Percentiles rank a stretch among this genome's conserved stretches.
phyloP scores from a whole-genome alignment of 192 early-diverging fungal genomes.

The Linderina pennispora region DNA sequence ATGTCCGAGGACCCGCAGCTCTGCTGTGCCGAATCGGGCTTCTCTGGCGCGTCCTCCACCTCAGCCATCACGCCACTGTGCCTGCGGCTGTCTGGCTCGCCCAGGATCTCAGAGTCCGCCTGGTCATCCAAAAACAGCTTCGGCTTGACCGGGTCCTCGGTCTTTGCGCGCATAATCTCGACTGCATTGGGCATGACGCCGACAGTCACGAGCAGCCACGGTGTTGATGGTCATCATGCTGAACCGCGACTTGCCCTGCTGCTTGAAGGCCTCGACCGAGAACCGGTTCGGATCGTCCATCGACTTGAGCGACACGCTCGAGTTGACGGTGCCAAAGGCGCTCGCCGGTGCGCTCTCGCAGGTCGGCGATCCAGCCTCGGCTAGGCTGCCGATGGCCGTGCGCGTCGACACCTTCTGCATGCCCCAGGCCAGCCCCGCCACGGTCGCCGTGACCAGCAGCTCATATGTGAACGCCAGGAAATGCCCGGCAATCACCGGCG shows the following conservation, averaged over 20 bases:
- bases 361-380: no score
- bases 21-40: no score
- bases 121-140: slow-evolving; percentile 19
- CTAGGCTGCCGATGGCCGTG: slow-evolving; percentile 34
- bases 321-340: no score
- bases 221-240: neutral
- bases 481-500: slow-evolving; percentile 28
- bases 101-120: no score
- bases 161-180: slow-evolving; percentile 31
- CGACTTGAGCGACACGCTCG: slow-evolving; percentile 7
- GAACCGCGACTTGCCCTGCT: neutral
- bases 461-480: slow-evolving; percentile 45
- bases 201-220: neutral
- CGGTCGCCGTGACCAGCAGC: slow-evolving; percentile 32
- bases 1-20: neutral
- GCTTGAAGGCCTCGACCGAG: slow-evolving; percentile 17
- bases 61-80: no score
- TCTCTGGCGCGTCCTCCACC: neutral
- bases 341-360: no score
- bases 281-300: slow-evolving; percentile 21
- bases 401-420: slow-evolving; percentile 24
- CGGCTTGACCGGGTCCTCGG: slow-evolving; percentile 23
- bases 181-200: slow-evolving; percentile 32
- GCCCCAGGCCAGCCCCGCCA: slow-evolving; percentile 26
- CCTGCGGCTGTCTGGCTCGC: no score